Base-by-base conservation (phyloP, 169 alveolate genomes). In the Babesia gibsoni region DNA sequence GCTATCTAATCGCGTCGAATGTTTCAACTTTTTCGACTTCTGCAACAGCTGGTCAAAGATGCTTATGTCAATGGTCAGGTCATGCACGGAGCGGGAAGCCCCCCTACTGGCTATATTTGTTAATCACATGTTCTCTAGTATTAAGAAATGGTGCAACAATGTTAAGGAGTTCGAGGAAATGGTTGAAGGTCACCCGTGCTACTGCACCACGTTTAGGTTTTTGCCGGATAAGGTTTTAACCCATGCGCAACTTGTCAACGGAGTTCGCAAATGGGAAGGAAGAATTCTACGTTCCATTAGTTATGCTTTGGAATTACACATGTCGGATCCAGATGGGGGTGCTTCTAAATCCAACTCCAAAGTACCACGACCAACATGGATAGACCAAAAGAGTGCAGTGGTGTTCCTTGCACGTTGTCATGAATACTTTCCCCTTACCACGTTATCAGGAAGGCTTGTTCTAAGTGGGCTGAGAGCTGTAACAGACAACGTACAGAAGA, bases 1-100 rank as follows among this genome's bases (percentile, higher is more conserved):
- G 77, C 27, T 67, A 18, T 14, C 1, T 0, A 18, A 43, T 22
- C 50, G 52, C 14, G 27, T 61, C 30, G 63, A 59, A n/a, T 67
- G 67, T 46, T 79, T 79, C 30, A 79, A 79, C 78, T 79, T 65
- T 35, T 79, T 67, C 49, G 88, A 79, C 43, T 79, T 79, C 54
- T 39, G 54, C 36, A 79, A 79, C 70, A 59, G 75, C 42, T 79
- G 73, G 74, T 56, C 77, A 12, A 79, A 69, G 53, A 42, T 67
- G 82, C 54, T 79, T 14, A 43, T 79, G 77, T 66, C 83, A 4
- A 30, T 69, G 73, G 67, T 79, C 2, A 30, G 68, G 16, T 58
- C 54, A n/a, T 59, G 61, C 43, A 79, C 88, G 9, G 83, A 79
- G 37, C 43, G 69, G n/a, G 88, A 79, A 32, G 83, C 80, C 3